Conservation (phyloP, 2,329 filamentous ascomycete species). For the Sporothrix globosa region DNA sequence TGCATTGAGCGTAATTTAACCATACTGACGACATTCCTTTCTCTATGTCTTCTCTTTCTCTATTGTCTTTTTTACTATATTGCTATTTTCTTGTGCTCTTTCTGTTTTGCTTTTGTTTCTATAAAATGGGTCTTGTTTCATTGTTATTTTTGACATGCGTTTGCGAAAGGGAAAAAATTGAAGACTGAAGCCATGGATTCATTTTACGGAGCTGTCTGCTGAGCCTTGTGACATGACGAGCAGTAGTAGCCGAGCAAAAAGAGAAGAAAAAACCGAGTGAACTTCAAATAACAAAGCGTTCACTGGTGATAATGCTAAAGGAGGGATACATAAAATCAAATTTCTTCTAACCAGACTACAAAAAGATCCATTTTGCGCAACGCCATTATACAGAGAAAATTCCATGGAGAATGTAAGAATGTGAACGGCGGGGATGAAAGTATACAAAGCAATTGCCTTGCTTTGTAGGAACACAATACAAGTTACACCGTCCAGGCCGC, state of each 20-base stretch:
- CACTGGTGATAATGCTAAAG: background rate
- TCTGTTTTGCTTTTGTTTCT: background rate
- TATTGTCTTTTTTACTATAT: background rate
- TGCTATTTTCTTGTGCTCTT: background rate
- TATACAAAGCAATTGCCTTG: background rate
- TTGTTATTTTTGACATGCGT: background rate
- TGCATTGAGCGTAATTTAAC: background rate
- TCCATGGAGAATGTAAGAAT: background rate
- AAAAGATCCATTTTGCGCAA: conserved; percentile 13
- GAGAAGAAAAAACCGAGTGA: background rate
- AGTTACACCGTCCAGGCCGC: conserved; percentile 1
- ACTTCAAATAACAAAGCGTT: background rate
- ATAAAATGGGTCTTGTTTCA: conserved; percentile 7
- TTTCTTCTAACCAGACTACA: conserved; percentile 10
- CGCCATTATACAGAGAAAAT: background rate
- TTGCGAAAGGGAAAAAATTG: conserved; percentile 10
- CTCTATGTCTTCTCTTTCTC: background rate
- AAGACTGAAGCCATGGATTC: background rate
- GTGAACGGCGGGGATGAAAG: background rate
- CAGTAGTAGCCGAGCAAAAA: background rate
- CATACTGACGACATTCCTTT: background rate
- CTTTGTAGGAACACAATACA: background rate
- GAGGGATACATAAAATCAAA: background rate
- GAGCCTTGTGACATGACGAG: no score
- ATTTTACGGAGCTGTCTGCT: background rate